Percentiles rank a stretch among this genome's conserved stretches.
Evolutionary conservation across 441 rosid species (phyloP).

Genomic region (Pelargonium myrrhifolium): DNA sequence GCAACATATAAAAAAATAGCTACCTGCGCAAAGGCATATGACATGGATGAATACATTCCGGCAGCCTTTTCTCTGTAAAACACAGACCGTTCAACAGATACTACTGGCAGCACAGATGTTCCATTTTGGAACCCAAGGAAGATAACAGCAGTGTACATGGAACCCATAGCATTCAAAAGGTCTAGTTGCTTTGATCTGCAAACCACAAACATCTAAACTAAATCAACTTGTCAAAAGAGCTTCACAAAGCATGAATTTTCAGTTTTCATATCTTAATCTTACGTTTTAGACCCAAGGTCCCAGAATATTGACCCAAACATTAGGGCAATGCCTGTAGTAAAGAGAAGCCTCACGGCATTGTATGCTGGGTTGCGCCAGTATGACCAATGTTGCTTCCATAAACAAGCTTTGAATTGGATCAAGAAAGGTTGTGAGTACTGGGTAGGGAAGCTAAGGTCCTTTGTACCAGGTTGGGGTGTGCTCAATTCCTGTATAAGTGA

Average conservation of each 20-base stretch:
- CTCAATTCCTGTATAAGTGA: constrained; percentile 49
- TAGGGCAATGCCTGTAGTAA: constrained; percentile 48
- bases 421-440: constrained; percentile 52
- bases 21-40: constrained; percentile 48
- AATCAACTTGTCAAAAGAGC: neutral
- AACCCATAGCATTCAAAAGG: constrained; percentile 56
- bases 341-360: constrained; percentile 60
- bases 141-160: constrained; percentile 55
- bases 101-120: constrained; percentile 46
- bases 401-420: constrained; percentile 57
- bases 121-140: constrained; percentile 62
- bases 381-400: constrained; percentile 76
- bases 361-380: constrained; percentile 82
- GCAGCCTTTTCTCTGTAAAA: constrained; percentile 71
- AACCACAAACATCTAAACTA: neutral
- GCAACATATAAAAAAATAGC: neutral
- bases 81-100: constrained; percentile 50
- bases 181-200: constrained; percentile 37
- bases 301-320: constrained; percentile 69
- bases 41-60: constrained; percentile 75
- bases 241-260: no score
- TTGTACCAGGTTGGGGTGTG: constrained; percentile 48
- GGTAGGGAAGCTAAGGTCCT: constrained; percentile 52
- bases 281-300: constrained; percentile 65
- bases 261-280: constrained; percentile 9